Evolutionary conservation across 768 basidiomycete genomes (phyloP), one percentile per base, ranked within the genome.

Genomic region (Suillus cothurnatus): DNA sequence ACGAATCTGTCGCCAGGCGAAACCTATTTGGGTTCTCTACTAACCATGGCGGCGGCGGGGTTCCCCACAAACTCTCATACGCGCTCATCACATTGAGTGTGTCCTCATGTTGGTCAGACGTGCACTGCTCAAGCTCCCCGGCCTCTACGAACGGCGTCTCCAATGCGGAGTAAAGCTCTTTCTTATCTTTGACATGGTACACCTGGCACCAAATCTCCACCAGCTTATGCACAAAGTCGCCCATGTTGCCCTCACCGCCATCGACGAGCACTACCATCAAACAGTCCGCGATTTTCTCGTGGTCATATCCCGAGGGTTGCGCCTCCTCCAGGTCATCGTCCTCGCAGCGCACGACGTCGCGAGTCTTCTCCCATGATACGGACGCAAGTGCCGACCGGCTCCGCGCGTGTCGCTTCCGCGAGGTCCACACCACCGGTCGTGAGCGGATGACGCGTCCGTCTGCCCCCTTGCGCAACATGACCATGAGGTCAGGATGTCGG

Each of bases 251-350:
- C 19, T 70, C 67, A 11, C 75, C 62, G 14, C 67, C 61, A 32
- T 78, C 76, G 17, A 77, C 68, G 58, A 77, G 39, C 47, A 72
- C 61, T 49, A 80, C 58, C 62, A 77, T 74, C 64, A 76, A 69
- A 66, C 76, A 80, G 41, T 77, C 67, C 12, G 61, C 60, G 11
- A 76, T 69, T 57, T 52, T 69, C 28, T 61, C 58, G 9, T 21
- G 55, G 11, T 7, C 41, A 69, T 66, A 70, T 36, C 69, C 67
- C 8, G 58, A 43, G 4, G 77, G 75, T 9, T 68, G 67, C 7
- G 75, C 66, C 23, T 74, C 68, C 50, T 75, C 67, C 36, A 76
- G 71, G 26, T 68, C 67, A 66, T 58, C 63, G 53, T 75, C 74
- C 15, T 69, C 32, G 21, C 69, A 68, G 28, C 66, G 58, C 50